Base-by-base conservation (phyloP, 306 rosid genomes). In the Cicer chorassanicum region DNA sequence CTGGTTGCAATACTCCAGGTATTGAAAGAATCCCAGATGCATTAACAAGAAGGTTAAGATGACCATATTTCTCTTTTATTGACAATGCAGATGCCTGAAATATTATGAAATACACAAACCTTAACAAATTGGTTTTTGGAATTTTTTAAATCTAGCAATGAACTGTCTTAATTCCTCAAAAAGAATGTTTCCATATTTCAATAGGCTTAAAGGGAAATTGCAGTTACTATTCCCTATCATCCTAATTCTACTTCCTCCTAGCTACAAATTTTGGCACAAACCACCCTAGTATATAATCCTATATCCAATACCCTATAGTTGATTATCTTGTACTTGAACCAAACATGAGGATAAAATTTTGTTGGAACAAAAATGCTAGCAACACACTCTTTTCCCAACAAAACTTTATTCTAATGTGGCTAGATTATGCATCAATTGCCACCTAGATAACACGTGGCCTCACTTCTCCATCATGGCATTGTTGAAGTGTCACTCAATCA, bases 1-100 rank as follows among this genome's bases (percentile, higher is more conserved):
- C 98, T 82, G 98, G 97, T 72, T 91, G 95, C 51, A 94, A 65
- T 45, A 81, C 85, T 75, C 80, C 75, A 50, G 96, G 93, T 67
- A 94, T 84, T 60, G 96, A 91, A 73, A 94, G 96, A 90, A 94
- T 82, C 16, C 98, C 98, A 77, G 98, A 86, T 3, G 95, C 92
- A 85, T 94, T 94, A 54, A 94, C 83, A 8, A 94, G 95, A 81
- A 94, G 90, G 86, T 94, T 94, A 76, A 91, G 77, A 56, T 82
- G 88, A 41, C 98, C 98, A 72, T 86, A 90, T 73, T 72, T 87
- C 76, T 91, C 89, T 70, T 65, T 80, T 24, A 94, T 79, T 18
- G 90, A 88, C 81, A 77, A 85, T 16, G 97, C 93, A 64, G 91
- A 85, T 83, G 87, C 95, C 98, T 91, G 92, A 83, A 83, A 82